phyloP scores from a whole-genome alignment of 345 rosid genomes.

The Lepidium didymum region DNA sequence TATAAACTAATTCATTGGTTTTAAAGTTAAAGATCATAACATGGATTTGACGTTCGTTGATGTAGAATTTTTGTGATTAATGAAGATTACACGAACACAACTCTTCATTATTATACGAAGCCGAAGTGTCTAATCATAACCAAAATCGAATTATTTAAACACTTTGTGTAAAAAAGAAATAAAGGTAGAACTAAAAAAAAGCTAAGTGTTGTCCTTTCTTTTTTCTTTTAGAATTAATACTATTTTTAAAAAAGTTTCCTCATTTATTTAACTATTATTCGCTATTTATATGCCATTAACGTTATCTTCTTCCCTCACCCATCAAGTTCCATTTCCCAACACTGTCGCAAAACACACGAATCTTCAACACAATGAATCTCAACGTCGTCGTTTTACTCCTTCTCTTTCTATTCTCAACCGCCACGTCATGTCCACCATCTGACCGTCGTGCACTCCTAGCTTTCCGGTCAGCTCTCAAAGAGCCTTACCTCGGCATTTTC shows the following conservation, averaged over 20 bases:
- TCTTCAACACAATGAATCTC: constrained; percentile 6
- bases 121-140: constrained; percentile 21
- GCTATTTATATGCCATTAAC: constrained; percentile 12
- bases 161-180: neutral
- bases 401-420: constrained; percentile 30
- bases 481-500: constrained; percentile 68
- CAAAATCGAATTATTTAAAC: neutral
- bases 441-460: constrained; percentile 67
- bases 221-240: neutral
- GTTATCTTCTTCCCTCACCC: constrained; percentile 19
- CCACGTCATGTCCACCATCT: constrained; percentile 57
- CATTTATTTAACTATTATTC: neutral
- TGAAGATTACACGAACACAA: constrained; percentile 21
- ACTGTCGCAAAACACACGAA: constrained; percentile 7
- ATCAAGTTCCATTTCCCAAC: constrained; percentile 18
- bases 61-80: constrained; percentile 8
- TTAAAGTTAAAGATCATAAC: neutral
- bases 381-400: constrained; percentile 24
- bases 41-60: constrained; percentile 2
- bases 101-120: neutral
- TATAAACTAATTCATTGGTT: neutral
- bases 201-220: constrained; percentile 6
- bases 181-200: neutral
- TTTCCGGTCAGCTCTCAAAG: constrained; percentile 60
- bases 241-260: neutral